Evolutionary conservation across 2,329 filamentous ascomycete species (phyloP).

Genomic region (Pezicula rhizophila): DNA sequence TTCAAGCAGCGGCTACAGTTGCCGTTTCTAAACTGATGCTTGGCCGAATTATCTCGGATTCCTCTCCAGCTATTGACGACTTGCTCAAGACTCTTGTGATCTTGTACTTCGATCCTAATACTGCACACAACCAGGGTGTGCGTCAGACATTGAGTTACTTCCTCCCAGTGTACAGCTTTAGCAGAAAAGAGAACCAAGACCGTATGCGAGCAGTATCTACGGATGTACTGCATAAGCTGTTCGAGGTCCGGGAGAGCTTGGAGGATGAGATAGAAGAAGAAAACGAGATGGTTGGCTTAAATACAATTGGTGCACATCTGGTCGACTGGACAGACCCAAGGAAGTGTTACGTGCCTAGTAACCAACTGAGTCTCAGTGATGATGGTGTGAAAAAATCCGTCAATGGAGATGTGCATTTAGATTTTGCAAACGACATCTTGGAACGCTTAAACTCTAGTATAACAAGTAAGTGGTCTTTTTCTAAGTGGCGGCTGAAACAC

Average conservation of each 20-base stretch:
- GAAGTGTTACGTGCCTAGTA: conserved; percentile 56
- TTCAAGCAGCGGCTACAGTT: conserved; percentile 75
- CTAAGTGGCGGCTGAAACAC: conserved; percentile 8
- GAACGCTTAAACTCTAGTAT: conserved; percentile 64
- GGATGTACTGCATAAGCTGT: conserved; percentile 67
- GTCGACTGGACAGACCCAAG: conserved; percentile 94
- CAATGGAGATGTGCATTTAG: conserved; percentile 73
- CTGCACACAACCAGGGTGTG: conserved; percentile 71
- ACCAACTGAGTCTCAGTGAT: conserved; percentile 34
- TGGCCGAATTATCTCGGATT: conserved; percentile 67
- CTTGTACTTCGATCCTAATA: conserved; percentile 84
- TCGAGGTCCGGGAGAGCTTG: conserved; percentile 64
- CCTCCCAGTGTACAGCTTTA: conserved; percentile 89
- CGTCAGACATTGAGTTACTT: conserved; percentile 89
- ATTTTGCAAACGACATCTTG: conserved; percentile 71
- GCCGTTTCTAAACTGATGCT: conserved; percentile 84
- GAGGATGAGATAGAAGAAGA: conserved; percentile 73
- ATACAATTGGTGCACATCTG: conserved; percentile 73
- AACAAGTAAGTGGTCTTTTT: conserved; percentile 48
- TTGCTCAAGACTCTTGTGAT: conserved; percentile 81
- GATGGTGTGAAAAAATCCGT: conserved; percentile 58
- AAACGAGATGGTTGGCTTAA: conserved; percentile 72
- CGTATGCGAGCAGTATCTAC: conserved; percentile 72
- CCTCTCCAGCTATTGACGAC: conserved; percentile 54
- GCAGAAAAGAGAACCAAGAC: conserved; percentile 72